These are phyloP conservation scores for Didymella keratinophila DNA, from an alignment of 2,329 filamentous ascomycete genomes.

Conservation along the genomic window DNA sequence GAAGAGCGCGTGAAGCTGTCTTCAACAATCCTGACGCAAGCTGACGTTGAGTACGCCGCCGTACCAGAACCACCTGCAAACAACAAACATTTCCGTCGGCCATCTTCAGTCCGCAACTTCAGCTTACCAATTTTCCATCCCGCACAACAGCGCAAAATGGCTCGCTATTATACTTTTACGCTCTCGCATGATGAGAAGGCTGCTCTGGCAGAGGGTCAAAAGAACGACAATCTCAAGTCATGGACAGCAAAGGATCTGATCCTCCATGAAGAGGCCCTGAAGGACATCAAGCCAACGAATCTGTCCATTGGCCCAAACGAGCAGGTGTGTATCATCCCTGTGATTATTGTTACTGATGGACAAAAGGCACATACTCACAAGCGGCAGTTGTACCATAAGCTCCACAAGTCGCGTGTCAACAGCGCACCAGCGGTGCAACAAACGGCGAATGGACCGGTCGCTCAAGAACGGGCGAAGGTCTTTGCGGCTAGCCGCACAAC, in stretches of 20 bases:
- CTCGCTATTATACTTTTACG: constrained; percentile 34
- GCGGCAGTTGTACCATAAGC: constrained; percentile 1
- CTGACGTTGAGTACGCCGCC: not conserved
- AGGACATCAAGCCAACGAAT: constrained; percentile 17
- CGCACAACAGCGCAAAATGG: not conserved
- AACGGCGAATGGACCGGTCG: not conserved
- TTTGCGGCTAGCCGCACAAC: constrained; percentile 3
- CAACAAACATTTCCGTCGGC: not conserved
- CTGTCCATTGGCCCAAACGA: constrained; percentile 21
- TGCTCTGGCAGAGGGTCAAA: constrained; percentile 27
- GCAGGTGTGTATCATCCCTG: constrained; percentile 25
- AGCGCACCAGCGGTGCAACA: not conserved
- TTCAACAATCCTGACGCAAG: not conserved
- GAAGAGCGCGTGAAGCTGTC: not conserved
- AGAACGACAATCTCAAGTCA: constrained; percentile 31
- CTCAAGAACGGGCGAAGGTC: not conserved
- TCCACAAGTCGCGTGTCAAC: not conserved
- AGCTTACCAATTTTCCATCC: not conserved
- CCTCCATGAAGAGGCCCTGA: constrained; percentile 20
- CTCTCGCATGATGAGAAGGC: constrained; percentile 27
- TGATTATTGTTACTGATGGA: constrained; percentile 17
- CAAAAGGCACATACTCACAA: constrained; percentile 11
- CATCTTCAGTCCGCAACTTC: not conserved
- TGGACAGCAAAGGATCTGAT: constrained; percentile 25
- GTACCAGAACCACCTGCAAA: not conserved